Evolutionary conservation across 371 early-diverging fungal species (phyloP), one percentile per base, ranked within the genome.

Genomic region (Mucor ambiguus): DNA sequence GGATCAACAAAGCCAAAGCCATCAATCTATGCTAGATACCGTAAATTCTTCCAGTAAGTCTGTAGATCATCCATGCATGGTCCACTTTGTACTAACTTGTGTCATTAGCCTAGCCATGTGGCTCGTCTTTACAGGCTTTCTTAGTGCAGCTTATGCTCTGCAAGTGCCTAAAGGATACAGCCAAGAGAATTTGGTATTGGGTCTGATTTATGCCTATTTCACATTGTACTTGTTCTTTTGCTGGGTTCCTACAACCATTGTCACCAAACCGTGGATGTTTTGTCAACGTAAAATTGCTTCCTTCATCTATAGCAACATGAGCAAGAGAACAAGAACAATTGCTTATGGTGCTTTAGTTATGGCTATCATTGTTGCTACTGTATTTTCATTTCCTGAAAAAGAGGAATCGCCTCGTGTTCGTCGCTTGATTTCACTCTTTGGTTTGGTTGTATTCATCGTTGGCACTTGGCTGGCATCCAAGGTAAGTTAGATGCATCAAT

Each of bases 351-450:
- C 0, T 52, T 65, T 22, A 61, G 74, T 85, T 9, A 18, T 77
- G 18, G 68, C 64, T 30, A 38, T 85, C 58, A 76, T 89, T 35
- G 61, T 89, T 32, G 82, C 83, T 37, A 84, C 85, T 55, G 77
- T 88, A 7, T 67, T 91, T 52, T 73, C 85, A 12, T 68, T 72
- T 18, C 83, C 88, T 5, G 79, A 77, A 46, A 80, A 79, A 60
- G 63, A 58, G 1, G 69, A 70, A 37, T 89, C 90, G 22, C 88
- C 81, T 56, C 83, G 88, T 32, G 64, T 81, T 20, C 81, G 86
- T 62, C 83, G 94, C 20, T 62, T 91, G 63, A 92, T 91, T 77
- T 89, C 93, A 29, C 76, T 90, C 57, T 72, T 84, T 55, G 95
- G 94, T 24, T 70, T 94, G 16, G 49, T 85, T 32, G 71, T 90